Percentiles rank a stretch among this genome's conserved stretches.
Evolutionary conservation across 192 early-diverging fungal genomes (phyloP).

Genomic region (Umbelopsis ramanniana): DNA sequence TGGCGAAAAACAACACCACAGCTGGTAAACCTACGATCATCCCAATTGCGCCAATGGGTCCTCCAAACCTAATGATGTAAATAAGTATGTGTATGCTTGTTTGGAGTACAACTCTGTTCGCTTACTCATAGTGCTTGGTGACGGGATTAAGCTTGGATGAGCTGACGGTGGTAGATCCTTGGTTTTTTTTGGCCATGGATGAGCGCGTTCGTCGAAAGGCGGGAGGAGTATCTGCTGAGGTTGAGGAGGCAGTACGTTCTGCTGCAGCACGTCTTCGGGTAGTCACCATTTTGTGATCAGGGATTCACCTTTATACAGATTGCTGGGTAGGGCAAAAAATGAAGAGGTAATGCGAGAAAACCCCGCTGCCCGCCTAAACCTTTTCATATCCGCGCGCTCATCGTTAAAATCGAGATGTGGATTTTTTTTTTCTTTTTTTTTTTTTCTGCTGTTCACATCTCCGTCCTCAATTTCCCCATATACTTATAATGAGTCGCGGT

Average conservation of each 20-base stretch:
- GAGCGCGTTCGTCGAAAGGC: conserved; percentile 2
- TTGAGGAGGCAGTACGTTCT: conserved; percentile 11
- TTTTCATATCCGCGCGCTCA: not conserved
- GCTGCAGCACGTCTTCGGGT: conserved; percentile 14
- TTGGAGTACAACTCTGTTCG: not conserved
- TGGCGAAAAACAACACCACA: conserved; percentile 46
- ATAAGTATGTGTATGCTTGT: not conserved
- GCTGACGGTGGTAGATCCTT: not conserved
- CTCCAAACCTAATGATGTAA: conserved; percentile 58
- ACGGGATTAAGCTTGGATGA: conserved; percentile 6
- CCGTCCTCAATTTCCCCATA: too few species aligned
- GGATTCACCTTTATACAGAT: not conserved
- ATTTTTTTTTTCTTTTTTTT: too few species aligned
- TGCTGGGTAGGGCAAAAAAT: not conserved
- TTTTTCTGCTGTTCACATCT: too few species aligned
- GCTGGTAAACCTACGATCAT: conserved; percentile 54
- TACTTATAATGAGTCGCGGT: too few species aligned
- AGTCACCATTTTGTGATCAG: conserved; percentile 15
- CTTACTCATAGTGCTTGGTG: conserved; percentile 10
- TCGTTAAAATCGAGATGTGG: too few species aligned
- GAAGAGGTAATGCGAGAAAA: not conserved
- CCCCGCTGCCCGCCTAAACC: conserved; percentile 1
- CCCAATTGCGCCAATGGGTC: conserved; percentile 59
- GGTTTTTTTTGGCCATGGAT: not conserved
- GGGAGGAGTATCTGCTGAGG: not conserved